Evolutionary conservation across 2,329 filamentous ascomycete species (phyloP), one percentile per base, ranked within the genome.

Genomic region (Apiospora arundinis): DNA sequence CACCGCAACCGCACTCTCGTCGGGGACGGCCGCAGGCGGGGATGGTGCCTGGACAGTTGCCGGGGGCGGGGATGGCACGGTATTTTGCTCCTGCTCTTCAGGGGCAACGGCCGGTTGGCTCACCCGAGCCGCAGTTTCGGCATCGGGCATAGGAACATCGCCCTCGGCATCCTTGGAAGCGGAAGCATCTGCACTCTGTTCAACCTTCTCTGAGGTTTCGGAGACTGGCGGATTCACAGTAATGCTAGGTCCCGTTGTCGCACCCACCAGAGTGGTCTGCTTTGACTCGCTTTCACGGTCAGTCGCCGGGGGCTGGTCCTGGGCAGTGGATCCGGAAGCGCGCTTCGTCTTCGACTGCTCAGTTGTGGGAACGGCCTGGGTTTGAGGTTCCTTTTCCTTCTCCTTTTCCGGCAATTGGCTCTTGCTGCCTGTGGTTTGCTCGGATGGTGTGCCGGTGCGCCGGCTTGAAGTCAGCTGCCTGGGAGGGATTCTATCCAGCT

Each of bases 121-220:
- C n/a, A 72, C 71, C 67, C 67, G 77, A 73, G 75, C 90, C 86
- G 70, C 86, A 85, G 46, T 72, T 42, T 88, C 87, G 56, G 85
- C 86, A 80, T 93, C 92, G 46, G 86, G 85, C 89, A 94, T 93
- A 70, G 91, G 86, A 70, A 92, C 85, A 80, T 94, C 91, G 37
- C 89, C 87, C 75, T 91, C 89, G 4, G 88, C 80, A 73, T 85
- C 81, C 74, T 83, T 85, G 60, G 82, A 74, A 60, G 82, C 75
- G 70, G 82, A 79, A 65, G 83, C 77, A 65, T 78, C 81, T 12
- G 49, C 52, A 6, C 81, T 79, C 65, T 81, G 79, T 49, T 72
- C 70, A 60, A 75, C 84, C 70, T 81, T 80, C 67, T 82, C 78
- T 32, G 82, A 81, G 73, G 73, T 75, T 44, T 80, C 78, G 44